A percentile compares a stretch with the other conserved stretches of the same genome.
Conservation (phyloP, 352 stramenopile genomes). For the Saprolegnia parasitica region DNA sequence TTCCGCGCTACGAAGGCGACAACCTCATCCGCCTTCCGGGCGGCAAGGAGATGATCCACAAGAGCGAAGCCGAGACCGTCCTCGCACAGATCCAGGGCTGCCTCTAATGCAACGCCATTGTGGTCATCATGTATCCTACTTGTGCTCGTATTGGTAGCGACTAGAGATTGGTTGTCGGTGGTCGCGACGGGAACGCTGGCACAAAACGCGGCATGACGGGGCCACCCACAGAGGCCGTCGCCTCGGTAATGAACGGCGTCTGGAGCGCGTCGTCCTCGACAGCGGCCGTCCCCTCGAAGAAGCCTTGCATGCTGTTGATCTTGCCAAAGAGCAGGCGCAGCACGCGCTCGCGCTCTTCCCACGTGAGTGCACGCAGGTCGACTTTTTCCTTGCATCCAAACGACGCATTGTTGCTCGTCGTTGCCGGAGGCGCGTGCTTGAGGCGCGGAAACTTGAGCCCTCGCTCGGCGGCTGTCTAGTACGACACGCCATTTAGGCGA, state of each 20-base stretch:
- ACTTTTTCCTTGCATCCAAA: conserved; percentile 61
- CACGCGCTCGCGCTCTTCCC: conserved; percentile 88
- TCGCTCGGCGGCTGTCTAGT: conserved; percentile 25
- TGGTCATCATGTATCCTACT: neutral
- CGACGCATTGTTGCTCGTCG: neutral
- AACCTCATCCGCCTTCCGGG: conserved; percentile 51
- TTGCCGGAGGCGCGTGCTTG: neutral
- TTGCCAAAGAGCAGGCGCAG: conserved; percentile 91
- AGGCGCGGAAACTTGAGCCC: conserved; percentile 30
- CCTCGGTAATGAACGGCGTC: conserved; percentile 24
- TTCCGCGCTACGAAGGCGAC: conserved; percentile 64
- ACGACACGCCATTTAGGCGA: neutral
- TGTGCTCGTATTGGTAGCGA: neutral
- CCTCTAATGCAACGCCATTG: conserved; percentile 38
- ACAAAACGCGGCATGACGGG: neutral
- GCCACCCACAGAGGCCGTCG: neutral
- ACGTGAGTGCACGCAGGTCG: conserved; percentile 83
- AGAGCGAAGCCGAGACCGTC: conserved; percentile 53
- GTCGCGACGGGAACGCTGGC: conserved; percentile 13
- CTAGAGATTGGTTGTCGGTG: conserved; percentile 13
- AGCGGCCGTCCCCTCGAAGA: conserved; percentile 16
- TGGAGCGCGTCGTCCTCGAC: neutral
- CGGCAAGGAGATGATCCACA: conserved; percentile 52
- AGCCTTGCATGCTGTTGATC: conserved; percentile 83
- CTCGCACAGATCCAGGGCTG: conserved; percentile 73